Evolutionary conservation across 257 asterid genomes (phyloP).

Genomic region (Solanum infundibuliforme): DNA sequence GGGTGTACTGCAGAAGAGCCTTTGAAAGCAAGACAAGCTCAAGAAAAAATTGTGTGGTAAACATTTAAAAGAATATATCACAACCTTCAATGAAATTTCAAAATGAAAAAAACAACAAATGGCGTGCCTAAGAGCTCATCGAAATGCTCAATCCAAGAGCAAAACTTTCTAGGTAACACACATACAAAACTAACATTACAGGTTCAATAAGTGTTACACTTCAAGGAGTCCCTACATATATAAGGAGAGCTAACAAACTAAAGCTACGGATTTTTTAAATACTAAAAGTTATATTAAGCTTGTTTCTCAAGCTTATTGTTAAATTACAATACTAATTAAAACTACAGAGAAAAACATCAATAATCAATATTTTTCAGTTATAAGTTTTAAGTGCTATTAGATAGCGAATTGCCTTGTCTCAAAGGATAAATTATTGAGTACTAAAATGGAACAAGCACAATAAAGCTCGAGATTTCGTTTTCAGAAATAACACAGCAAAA

Average conservation of each 20-base stretch:
- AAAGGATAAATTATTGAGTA: not conserved
- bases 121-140: not conserved
- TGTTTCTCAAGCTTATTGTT: not conserved
- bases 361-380: not conserved
- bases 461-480: not conserved
- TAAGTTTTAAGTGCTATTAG: not conserved
- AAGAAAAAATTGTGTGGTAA: not conserved
- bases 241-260: not conserved
- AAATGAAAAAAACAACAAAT: not conserved
- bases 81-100: not conserved
- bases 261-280: not conserved
- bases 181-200: not conserved
- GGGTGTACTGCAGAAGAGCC: not conserved
- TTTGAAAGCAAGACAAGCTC: not conserved
- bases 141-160: not conserved
- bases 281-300: not conserved
- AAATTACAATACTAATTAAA: not conserved
- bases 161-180: not conserved
- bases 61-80: not conserved
- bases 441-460: not conserved
- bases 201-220: not conserved
- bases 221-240: not conserved
- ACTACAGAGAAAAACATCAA: not conserved
- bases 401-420: not conserved
- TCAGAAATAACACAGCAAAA: not conserved